Evolutionary conservation across 129 eudicot species (phyloP).

Genomic region (Helichrysum umbraculigerum): DNA sequence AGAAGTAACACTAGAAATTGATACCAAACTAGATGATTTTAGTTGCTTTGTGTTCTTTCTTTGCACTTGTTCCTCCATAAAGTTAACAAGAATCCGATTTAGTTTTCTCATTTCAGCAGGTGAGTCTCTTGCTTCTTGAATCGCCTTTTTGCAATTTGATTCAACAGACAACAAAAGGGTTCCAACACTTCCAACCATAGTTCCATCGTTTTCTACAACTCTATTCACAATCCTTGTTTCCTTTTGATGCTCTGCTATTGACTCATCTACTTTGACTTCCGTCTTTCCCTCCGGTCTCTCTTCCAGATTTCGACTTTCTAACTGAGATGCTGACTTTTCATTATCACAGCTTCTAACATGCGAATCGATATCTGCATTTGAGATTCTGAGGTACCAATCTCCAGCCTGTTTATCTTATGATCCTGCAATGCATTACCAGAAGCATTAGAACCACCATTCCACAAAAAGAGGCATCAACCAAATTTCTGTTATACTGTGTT

Average conservation of each 20-base stretch:
- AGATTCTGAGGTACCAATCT: neutral
- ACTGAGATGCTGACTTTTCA: conserved; percentile 3
- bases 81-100: conserved; percentile 16
- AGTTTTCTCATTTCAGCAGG: conserved; percentile 23
- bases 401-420: neutral
- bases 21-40: conserved; percentile 22
- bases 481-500: too few species aligned
- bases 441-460: neutral
- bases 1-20: neutral
- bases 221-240: neutral
- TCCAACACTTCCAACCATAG: too few species aligned
- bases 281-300: conserved; percentile 4
- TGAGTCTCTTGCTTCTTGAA: conserved; percentile 31
- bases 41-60: conserved; percentile 5
- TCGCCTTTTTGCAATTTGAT: conserved; percentile 21
- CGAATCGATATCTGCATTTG: conserved; percentile 1
- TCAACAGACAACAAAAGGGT: neutral
- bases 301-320: conserved; percentile 22
- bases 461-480: neutral
- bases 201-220: too few species aligned
- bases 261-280: conserved; percentile 19
- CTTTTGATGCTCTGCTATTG: conserved; percentile 3
- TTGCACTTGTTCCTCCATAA: conserved; percentile 6
- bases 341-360: conserved; percentile 16
- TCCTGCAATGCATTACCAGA: conserved; percentile 22